phyloP scores from a whole-genome alignment of 257 asterid genomes.

The Salvia miltiorrhiza region DNA sequence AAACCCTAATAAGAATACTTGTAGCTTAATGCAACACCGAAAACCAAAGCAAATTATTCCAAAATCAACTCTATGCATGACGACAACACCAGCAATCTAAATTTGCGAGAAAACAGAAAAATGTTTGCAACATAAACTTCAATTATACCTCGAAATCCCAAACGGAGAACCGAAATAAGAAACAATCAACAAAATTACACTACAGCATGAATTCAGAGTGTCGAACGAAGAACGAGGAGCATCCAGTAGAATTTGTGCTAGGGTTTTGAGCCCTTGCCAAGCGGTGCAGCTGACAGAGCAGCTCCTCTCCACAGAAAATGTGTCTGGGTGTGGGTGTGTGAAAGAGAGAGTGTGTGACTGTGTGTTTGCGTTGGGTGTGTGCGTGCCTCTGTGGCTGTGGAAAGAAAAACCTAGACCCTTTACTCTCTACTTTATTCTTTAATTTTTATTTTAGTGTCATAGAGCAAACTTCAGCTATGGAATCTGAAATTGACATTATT shows the following conservation, averaged over 20 bases:
- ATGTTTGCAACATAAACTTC: not conserved
- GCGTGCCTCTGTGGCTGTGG: not conserved
- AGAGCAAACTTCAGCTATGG: no score
- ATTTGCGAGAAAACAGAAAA: not conserved
- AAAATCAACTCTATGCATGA: not conserved
- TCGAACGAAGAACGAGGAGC: not conserved
- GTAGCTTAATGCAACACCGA: not conserved
- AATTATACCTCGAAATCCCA: conserved; percentile 9
- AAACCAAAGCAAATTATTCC: not conserved
- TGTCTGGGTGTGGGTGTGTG: conserved; percentile 13
- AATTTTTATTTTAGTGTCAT: not conserved
- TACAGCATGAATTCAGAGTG: not conserved
- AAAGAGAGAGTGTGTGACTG: not conserved
- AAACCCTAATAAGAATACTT: conserved; percentile 17
- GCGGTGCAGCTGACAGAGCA: conserved; percentile 33
- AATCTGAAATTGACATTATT: no score
- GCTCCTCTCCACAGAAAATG: conserved; percentile 38
- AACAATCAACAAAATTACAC: conserved; percentile 2
- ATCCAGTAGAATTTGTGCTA: conserved; percentile 4
- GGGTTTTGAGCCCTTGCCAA: conserved; percentile 28
- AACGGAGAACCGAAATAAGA: not conserved
- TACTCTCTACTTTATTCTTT: not conserved
- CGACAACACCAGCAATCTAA: not conserved
- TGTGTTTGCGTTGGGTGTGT: not conserved
- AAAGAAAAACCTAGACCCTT: conserved; percentile 26